phyloP scores from a whole-genome alignment of 2,329 filamentous ascomycete species.

The Coniella lustricola region DNA sequence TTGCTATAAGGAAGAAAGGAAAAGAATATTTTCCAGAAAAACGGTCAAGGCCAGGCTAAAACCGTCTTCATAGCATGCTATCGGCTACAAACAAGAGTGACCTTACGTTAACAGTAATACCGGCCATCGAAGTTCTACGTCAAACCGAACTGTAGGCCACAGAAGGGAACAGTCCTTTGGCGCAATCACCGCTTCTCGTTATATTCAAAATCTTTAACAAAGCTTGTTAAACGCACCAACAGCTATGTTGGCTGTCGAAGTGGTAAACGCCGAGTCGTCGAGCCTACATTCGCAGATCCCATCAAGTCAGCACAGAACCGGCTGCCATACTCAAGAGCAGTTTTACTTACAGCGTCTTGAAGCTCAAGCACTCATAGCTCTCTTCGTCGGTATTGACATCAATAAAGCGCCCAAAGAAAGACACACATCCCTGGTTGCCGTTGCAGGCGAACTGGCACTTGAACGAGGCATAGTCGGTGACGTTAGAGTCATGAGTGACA shows the following conservation, averaged over 20 bases:
- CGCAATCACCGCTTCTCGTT: not conserved
- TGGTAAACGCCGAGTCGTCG: slow-evolving; percentile 17
- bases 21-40: no score
- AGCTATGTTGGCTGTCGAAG: slow-evolving; percentile 16
- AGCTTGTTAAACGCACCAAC: slow-evolving; percentile 23
- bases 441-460: slow-evolving; percentile 27
- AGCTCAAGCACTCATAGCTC: slow-evolving; percentile 15
- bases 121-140: no score
- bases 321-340: not conserved
- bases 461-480: slow-evolving; percentile 22
- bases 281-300: slow-evolving; percentile 16
- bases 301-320: not conserved
- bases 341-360: slow-evolving; percentile 12
- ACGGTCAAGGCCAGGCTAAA: no score
- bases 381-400: slow-evolving; percentile 10
- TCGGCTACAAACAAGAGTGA: no score
- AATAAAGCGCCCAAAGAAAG: slow-evolving; percentile 23
- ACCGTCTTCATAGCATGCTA: no score
- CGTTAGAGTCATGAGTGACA: slow-evolving; percentile 9
- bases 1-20: no score
- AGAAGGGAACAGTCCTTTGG: no score
- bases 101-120: no score
- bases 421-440: slow-evolving; percentile 18
- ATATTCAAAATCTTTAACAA: slow-evolving; percentile 11
- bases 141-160: no score